A percentile compares a stretch with the other conserved stretches of the same genome.
These are phyloP conservation scores for Aegilops longissima DNA, from an alignment of 176 grass and related monocot genomes.

Conservation along the genomic window DNA sequence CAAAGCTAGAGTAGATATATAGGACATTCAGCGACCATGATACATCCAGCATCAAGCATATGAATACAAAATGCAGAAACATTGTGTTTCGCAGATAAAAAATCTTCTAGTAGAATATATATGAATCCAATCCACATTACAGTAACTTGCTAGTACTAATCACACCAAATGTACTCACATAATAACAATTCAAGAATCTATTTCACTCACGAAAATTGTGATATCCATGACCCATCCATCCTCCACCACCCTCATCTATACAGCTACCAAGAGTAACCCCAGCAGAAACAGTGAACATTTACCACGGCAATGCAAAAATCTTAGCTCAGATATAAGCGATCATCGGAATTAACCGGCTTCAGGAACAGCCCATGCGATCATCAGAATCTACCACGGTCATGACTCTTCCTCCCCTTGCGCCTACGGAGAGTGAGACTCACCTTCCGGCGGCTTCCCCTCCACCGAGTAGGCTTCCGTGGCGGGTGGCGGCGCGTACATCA, in stretches of 20 bases:
- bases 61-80: slow-evolving; percentile 5
- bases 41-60: slow-evolving; percentile 20
- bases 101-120: slow-evolving; percentile 11
- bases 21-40: neutral
- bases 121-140: slow-evolving; percentile 34
- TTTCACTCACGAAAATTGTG: slow-evolving; percentile 38
- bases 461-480: slow-evolving; percentile 3
- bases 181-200: slow-evolving; percentile 38
- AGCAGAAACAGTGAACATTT: slow-evolving; percentile 15
- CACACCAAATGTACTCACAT: slow-evolving; percentile 8
- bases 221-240: slow-evolving; percentile 24
- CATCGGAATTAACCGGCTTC: slow-evolving; percentile 9
- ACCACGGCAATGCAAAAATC: slow-evolving; percentile 31
- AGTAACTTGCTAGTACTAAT: slow-evolving; percentile 20
- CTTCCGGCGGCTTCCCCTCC: slow-evolving; percentile 35
- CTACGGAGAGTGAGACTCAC: slow-evolving; percentile 37
- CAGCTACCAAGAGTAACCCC: slow-evolving; percentile 30
- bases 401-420: neutral
- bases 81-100: neutral
- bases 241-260: slow-evolving; percentile 41
- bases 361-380: slow-evolving; percentile 19
- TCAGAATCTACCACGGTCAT: slow-evolving; percentile 12
- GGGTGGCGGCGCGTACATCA: slow-evolving; percentile 34
- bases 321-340: slow-evolving; percentile 23
- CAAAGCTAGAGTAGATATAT: slow-evolving; percentile 1